A percentile compares a stretch with the other conserved stretches of the same genome.
Conservation (phyloP, 192 early-diverging fungal species). For the Phycomyces nitens region DNA sequence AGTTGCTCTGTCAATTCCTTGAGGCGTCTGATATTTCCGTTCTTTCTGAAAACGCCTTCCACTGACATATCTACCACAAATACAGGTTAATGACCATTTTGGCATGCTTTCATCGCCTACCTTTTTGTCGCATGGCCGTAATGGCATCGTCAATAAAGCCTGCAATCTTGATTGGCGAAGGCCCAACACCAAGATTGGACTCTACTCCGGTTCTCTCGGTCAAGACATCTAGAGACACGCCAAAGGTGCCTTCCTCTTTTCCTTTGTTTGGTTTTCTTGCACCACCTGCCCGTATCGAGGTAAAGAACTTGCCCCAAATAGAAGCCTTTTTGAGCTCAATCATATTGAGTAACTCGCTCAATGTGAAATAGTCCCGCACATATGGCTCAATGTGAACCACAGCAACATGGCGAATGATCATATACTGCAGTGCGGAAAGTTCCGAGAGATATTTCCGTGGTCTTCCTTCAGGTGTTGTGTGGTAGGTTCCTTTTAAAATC, state of each 20-base stretch:
- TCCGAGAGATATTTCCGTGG: slow-evolving; percentile 54
- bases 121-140: slow-evolving; percentile 68
- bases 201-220: slow-evolving; percentile 83
- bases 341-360: slow-evolving; percentile 75
- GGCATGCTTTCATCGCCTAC: slow-evolving; percentile 40
- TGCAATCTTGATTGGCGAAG: slow-evolving; percentile 72
- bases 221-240: slow-evolving; percentile 80
- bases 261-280: slow-evolving; percentile 34
- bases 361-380: slow-evolving; percentile 63
- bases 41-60: slow-evolving; percentile 97
- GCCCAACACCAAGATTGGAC: slow-evolving; percentile 64
- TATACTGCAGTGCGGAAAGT: slow-evolving; percentile 73
- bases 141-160: slow-evolving; percentile 83
- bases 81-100: too few species aligned
- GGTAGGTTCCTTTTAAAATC: not conserved
- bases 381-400: slow-evolving; percentile 69
- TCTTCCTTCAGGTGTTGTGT: not conserved
- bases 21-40: slow-evolving; percentile 91
- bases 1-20: slow-evolving; percentile 82
- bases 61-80: slow-evolving; percentile 77
- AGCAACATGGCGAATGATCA: slow-evolving; percentile 83
- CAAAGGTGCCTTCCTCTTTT: slow-evolving; percentile 84
- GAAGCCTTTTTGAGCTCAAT: slow-evolving; percentile 71
- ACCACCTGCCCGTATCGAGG: slow-evolving; percentile 53
- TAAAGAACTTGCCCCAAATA: slow-evolving; percentile 69